Conservation (phyloP, 441 rosid genomes). For the Adansonia madagascariensis region DNA sequence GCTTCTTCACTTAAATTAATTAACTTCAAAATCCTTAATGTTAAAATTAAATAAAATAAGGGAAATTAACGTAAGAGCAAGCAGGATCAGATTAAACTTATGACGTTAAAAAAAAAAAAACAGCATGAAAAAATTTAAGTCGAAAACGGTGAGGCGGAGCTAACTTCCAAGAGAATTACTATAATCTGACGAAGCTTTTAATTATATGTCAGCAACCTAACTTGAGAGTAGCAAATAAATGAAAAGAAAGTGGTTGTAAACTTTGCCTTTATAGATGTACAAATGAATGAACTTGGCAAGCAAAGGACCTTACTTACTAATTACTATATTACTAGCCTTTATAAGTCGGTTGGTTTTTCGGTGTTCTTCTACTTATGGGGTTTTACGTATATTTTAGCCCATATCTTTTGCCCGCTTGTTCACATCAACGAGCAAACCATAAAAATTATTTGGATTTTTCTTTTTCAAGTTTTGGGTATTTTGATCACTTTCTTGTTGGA, state of each 20-base stretch:
- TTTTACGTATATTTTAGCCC: neutral
- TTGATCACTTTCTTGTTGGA: neutral
- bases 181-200: neutral
- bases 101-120: no score
- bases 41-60: neutral
- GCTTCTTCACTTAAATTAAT: no score
- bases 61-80: neutral
- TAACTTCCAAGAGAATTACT: neutral
- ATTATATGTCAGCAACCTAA: constrained; percentile 11
- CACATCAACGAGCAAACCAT: neutral
- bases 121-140: no score
- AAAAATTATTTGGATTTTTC: neutral
- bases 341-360: constrained; percentile 38
- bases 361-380: neutral
- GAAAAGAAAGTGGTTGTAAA: neutral
- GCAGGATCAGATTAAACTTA: no score
- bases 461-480: neutral
- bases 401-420: neutral
- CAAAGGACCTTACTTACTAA: neutral
- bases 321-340: constrained; percentile 37
- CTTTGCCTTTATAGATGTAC: neutral
- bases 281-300: neutral
- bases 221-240: neutral
- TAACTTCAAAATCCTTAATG: no score
- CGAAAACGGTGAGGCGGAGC: neutral